phyloP scores from a whole-genome alignment of 495 filamentous ascomycete species.

The Penicillium tannophilum region DNA sequence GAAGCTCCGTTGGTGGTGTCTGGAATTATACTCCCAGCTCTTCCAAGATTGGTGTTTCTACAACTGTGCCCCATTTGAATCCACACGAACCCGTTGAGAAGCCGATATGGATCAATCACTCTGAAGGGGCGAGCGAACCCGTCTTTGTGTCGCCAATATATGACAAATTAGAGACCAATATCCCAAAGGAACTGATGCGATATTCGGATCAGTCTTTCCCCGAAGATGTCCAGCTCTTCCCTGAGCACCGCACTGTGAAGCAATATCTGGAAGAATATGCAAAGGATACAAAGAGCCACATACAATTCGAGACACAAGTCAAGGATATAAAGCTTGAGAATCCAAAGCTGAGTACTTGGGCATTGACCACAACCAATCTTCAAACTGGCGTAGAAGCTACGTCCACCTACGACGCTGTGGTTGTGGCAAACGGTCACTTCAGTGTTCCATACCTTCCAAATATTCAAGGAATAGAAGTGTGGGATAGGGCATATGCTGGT shows the following conservation, averaged over 20 bases:
- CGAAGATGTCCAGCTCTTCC: constrained; percentile 67
- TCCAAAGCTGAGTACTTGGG: constrained; percentile 44
- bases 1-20: constrained; percentile 70
- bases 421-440: constrained; percentile 85
- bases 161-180: constrained; percentile 79
- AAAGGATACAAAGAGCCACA: constrained; percentile 55
- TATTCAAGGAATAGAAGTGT: constrained; percentile 56
- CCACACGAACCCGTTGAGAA: constrained; percentile 43
- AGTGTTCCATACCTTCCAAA: constrained; percentile 69
- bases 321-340: constrained; percentile 43
- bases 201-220: constrained; percentile 74
- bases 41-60: constrained; percentile 28
- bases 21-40: constrained; percentile 66
- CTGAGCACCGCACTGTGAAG: constrained; percentile 64
- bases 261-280: constrained; percentile 77
- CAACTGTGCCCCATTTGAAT: constrained; percentile 44
- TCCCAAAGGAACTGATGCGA: constrained; percentile 79
- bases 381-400: constrained; percentile 35
- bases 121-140: constrained; percentile 30
- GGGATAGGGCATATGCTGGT: constrained; percentile 62
- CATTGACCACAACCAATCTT: constrained; percentile 56
- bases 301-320: constrained; percentile 62
- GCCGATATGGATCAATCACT: constrained; percentile 42
- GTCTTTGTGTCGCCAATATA: constrained; percentile 76
- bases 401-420: constrained; percentile 67